phyloP scores from a whole-genome alignment of 1,284 basidiomycete species.

The Schizophyllum commune region DNA sequence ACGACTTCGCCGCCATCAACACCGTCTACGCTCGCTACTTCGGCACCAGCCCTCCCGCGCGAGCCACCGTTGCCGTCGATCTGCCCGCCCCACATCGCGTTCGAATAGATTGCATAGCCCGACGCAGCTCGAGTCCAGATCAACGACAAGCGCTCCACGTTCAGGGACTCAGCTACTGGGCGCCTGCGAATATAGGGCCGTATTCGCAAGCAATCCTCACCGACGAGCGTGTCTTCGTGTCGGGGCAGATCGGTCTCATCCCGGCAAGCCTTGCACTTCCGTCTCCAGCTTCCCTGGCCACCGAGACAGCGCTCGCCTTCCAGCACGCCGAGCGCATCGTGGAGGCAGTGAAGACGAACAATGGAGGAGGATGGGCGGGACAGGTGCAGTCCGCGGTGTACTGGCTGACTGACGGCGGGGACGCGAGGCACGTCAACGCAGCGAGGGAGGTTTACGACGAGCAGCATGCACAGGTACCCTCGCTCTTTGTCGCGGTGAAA shows the following conservation, averaged over 20 bases:
- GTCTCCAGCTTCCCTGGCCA: slow-evolving; percentile 42
- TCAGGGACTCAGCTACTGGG: slow-evolving; percentile 96
- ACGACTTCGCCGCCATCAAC: slow-evolving; percentile 71
- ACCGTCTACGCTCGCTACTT: slow-evolving; percentile 76
- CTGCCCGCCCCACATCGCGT: slow-evolving; percentile 54
- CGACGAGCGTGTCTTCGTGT: slow-evolving; percentile 73
- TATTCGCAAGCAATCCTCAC: slow-evolving; percentile 93
- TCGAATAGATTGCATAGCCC: slow-evolving; percentile 74
- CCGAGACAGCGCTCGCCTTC: slow-evolving; percentile 67
- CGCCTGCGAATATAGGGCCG: slow-evolving; percentile 97
- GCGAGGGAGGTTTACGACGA: slow-evolving; percentile 30
- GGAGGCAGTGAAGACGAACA: slow-evolving; percentile 45
- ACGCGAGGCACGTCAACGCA: slow-evolving; percentile 35
- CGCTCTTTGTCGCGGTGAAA: slow-evolving; percentile 61
- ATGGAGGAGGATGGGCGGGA: slow-evolving; percentile 56
- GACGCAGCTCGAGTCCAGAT: slow-evolving; percentile 20
- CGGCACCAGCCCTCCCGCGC: slow-evolving; percentile 85
- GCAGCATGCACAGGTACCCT: slow-evolving; percentile 27
- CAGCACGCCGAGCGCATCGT: slow-evolving; percentile 78
- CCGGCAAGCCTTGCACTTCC: slow-evolving; percentile 72
- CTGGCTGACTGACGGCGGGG: slow-evolving; percentile 44
- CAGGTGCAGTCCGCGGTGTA: slow-evolving; percentile 55
- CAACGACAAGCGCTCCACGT: slow-evolving; percentile 82
- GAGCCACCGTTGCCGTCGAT: slow-evolving; percentile 83
- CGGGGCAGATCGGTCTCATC: slow-evolving; percentile 91